Base-by-base conservation (phyloP, 352 stramenopile genomes). In the Phytophthora colocasiae region DNA sequence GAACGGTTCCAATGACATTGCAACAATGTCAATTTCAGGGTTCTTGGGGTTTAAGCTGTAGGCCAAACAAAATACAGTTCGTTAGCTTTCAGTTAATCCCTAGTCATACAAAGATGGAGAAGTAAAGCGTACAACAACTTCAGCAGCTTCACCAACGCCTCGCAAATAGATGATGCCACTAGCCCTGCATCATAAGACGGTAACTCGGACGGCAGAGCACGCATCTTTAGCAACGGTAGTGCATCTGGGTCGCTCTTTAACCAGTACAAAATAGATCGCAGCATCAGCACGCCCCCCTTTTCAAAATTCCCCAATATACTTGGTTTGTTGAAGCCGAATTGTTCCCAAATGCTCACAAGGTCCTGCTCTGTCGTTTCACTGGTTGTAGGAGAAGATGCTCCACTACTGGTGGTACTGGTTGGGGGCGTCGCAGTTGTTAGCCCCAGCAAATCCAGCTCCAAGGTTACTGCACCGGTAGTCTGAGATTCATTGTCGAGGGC, bases 261-360 rank as follows among this genome's bases (percentile, higher is more conserved):
- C 73, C 89, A 85, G 53, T 91, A 86, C 5, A 78, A 72, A 22
- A 96, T 63, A 4, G 72, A 79, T 54, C 79, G 77, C 7, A 94
- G 64, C 47, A 96, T 58, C 45, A 96, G 44, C 7, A 92, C 81
- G 6, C 87, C 87, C 14, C 87, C 85, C 27, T 90, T 87, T 5
- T 91, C 73, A 63, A 96, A 96, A 66, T 96, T 96, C 11, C 75
- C 73, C 27, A 92, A 63, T 11, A 94, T 70, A 4, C 69, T 81
- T 31, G 73, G 66, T 6, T 69, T 75, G 52, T 92, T 91, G 54
- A 93, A 94, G 0, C 87, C 87, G 54, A 92, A 88, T 15, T 83
- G 80, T 44, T 93, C 83, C 87, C 87, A 96, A 5, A 81, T 59
- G n/a, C 75, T 72, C 7, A 90, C 75, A 34, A 90, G 52, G 11